A percentile compares a stretch with the other conserved stretches of the same genome.
Conservation (phyloP, 495 filamentous ascomycete genomes). For the Tirmania nivea region DNA sequence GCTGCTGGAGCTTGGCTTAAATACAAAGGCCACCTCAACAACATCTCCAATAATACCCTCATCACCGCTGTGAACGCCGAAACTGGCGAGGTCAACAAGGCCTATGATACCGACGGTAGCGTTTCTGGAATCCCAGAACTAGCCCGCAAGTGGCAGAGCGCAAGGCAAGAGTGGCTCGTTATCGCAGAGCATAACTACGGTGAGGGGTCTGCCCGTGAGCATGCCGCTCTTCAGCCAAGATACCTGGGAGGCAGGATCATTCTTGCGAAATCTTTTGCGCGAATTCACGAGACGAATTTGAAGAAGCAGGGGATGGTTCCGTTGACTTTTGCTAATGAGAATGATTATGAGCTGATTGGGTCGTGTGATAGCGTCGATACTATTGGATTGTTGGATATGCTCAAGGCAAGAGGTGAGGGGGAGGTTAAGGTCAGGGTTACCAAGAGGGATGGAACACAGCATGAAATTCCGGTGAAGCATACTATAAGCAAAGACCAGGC, state of each 20-base stretch:
- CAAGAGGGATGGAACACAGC: conserved; percentile 35
- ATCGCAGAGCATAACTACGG: conserved; percentile 97
- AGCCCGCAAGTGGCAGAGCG: conserved; percentile 53
- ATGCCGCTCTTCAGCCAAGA: conserved; percentile 87
- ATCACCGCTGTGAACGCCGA: conserved; percentile 83
- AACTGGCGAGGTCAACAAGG: conserved; percentile 76
- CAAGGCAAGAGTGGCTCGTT: conserved; percentile 61
- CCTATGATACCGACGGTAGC: conserved; percentile 58
- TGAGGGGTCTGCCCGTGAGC: conserved; percentile 83
- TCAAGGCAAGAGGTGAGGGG: conserved; percentile 59
- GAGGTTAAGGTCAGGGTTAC: conserved; percentile 48
- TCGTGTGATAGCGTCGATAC: conserved; percentile 64
- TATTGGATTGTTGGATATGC: conserved; percentile 58
- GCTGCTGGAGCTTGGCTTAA: conserved; percentile 95
- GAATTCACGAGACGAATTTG: conserved; percentile 96
- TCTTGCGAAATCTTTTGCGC: conserved; percentile 74
- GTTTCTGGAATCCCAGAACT: conserved; percentile 59
- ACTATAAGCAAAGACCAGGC: conserved; percentile 73
- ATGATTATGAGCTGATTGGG: conserved; percentile 78
- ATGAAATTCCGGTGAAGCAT: conserved; percentile 45
- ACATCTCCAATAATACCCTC: conserved; percentile 89
- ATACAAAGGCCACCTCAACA: conserved; percentile 96
- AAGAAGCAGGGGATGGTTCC: conserved; percentile 98
- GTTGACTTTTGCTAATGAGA: conserved; percentile 62
- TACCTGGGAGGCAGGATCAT: conserved; percentile 81